phyloP scores from a whole-genome alignment of 1,284 basidiomycete species.

The Cutaneotrichosporon dermatis region DNA sequence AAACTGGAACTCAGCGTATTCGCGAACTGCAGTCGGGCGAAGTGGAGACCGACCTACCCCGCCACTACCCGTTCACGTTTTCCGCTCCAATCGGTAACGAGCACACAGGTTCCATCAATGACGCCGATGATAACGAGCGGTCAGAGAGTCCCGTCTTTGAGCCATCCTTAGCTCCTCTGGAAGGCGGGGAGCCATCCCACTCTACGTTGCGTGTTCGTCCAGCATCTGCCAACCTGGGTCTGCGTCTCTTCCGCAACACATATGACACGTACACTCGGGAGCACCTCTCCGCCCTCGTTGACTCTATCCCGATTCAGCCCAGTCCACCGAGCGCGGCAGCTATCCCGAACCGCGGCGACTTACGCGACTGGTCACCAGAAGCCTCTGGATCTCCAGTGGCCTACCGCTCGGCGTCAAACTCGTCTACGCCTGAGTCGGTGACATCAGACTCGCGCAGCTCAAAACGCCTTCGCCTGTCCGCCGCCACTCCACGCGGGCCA shows the following conservation, averaged over 20 bases:
- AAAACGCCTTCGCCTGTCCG: slow-evolving; percentile 35
- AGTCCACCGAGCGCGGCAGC: slow-evolving; percentile 57
- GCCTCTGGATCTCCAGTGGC: background rate
- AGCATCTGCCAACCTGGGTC: slow-evolving; percentile 61
- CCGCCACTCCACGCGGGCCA: slow-evolving; percentile 13
- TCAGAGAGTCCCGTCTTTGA: slow-evolving; percentile 7
- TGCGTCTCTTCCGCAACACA: slow-evolving; percentile 75
- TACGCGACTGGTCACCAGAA: slow-evolving; percentile 26
- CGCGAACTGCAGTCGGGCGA: background rate
- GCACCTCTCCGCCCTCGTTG: slow-evolving; percentile 83
- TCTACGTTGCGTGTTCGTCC: slow-evolving; percentile 24
- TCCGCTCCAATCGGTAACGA: slow-evolving; percentile 51
- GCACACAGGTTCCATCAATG: background rate
- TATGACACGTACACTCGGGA: slow-evolving; percentile 92
- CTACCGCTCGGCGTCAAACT: slow-evolving; percentile 4
- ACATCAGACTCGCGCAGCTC: slow-evolving; percentile 30
- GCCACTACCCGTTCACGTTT: slow-evolving; percentile 68
- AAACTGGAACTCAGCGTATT: background rate
- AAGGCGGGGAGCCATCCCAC: slow-evolving; percentile 29
- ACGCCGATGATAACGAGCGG: background rate
- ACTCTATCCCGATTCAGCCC: slow-evolving; percentile 71
- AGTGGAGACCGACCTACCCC: slow-evolving; percentile 3
- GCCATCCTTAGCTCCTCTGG: slow-evolving; percentile 17
- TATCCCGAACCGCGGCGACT: slow-evolving; percentile 11
- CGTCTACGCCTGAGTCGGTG: slow-evolving; percentile 9